These are phyloP conservation scores for Picea glauca DNA, from an alignment of 75 land plant genomes.

Conservation along the genomic window DNA sequence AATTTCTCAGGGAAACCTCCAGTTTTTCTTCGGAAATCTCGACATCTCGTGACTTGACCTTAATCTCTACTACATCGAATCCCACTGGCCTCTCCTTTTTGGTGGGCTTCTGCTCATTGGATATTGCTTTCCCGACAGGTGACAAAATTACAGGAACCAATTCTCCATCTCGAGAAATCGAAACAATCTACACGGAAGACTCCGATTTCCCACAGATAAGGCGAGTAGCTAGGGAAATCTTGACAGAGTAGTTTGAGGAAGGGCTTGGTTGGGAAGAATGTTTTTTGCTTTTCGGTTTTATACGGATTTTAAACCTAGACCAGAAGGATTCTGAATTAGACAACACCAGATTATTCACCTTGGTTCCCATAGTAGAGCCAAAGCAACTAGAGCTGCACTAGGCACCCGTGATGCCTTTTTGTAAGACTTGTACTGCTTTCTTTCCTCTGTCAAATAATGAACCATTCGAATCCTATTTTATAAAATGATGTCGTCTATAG, in stretches of 20 bases:
- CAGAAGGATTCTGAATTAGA: neutral
- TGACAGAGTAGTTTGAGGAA: neutral
- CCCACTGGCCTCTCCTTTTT: too few species aligned
- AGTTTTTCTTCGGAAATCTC: too few species aligned
- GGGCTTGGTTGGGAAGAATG: too few species aligned
- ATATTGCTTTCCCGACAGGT: neutral
- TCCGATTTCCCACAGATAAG: neutral
- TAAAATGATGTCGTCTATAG: neutral
- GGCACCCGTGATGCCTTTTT: neutral
- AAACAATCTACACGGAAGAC: neutral
- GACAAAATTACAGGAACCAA: neutral
- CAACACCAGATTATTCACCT: neutral
- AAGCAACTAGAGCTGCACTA: conserved; percentile 5
- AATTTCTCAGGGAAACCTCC: too few species aligned
- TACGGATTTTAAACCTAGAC: neutral
- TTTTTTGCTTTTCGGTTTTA: neutral
- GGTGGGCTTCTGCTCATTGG: too few species aligned
- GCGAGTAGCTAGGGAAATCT: neutral
- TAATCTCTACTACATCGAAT: too few species aligned
- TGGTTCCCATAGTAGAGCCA: conserved; percentile 3
- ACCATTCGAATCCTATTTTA: neutral
- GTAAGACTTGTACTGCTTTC: too few species aligned
- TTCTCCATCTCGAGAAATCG: neutral
- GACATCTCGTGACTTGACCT: too few species aligned
- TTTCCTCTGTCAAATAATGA: too few species aligned